Conservation (phyloP, 305 asterid species). For the Nicotiana rustica region DNA sequence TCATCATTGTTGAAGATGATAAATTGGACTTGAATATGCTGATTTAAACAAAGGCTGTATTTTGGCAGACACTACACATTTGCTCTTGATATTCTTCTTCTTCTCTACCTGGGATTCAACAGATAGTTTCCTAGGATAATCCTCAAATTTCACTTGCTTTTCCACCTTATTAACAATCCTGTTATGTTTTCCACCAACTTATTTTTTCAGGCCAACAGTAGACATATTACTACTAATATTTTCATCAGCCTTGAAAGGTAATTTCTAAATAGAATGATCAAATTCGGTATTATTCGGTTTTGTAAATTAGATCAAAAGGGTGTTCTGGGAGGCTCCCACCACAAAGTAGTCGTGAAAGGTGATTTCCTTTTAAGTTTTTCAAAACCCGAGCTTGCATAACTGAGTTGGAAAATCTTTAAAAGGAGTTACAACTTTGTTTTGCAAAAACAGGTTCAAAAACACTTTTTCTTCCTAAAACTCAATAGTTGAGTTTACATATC, state of each 20-base stretch:
- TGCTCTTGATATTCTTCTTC: conserved; percentile 24
- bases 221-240: conserved; percentile 9
- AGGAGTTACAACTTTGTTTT: too few relatives aligned
- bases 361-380: too few relatives aligned
- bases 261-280: not conserved
- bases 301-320: conserved; percentile 52
- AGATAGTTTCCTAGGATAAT: not conserved
- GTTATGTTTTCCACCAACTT: not conserved
- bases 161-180: conserved; percentile 2
- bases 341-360: conserved; percentile 45
- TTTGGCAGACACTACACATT: not conserved
- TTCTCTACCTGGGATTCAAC: not conserved
- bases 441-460: too few relatives aligned
- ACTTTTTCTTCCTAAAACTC: too few relatives aligned
- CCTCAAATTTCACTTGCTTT: conserved; percentile 26
- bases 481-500: too few relatives aligned
- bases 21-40: not conserved
- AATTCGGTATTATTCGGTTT: conserved; percentile 29
- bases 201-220: not conserved
- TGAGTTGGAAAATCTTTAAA: too few relatives aligned
- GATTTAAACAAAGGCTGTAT: conserved; percentile 9
- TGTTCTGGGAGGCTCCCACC: conserved; percentile 60
- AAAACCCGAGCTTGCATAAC: too few relatives aligned
- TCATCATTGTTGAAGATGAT: conserved; percentile 6
- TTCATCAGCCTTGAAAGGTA: not conserved